phyloP scores from a whole-genome alignment of 495 filamentous ascomycete genomes.

The Terfezia boudieri region DNA sequence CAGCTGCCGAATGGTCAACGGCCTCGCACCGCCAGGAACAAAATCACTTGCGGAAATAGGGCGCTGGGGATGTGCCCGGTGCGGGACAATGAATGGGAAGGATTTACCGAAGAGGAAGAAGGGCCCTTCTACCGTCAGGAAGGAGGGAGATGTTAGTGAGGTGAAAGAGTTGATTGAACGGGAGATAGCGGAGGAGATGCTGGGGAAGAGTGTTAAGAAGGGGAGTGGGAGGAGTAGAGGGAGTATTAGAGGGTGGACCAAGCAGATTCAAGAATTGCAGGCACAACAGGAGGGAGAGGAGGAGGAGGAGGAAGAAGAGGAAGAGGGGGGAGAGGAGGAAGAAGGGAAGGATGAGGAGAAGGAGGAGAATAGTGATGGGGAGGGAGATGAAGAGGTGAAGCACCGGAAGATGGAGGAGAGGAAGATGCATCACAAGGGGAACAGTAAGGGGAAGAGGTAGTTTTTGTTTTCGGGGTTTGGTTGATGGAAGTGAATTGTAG shows the following conservation, averaged over 20 bases:
- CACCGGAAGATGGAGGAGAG: constrained; percentile 12
- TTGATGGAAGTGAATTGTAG: no score
- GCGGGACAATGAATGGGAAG: constrained; percentile 63
- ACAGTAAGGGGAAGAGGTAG: constrained; percentile 1
- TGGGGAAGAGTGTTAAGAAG: constrained; percentile 15
- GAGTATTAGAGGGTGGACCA: constrained; percentile 17
- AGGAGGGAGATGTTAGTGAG: constrained; percentile 10
- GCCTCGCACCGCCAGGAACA: constrained; percentile 78
- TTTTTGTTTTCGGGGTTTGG: no score
- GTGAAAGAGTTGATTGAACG: constrained; percentile 9
- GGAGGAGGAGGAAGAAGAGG: background rate
- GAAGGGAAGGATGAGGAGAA: background rate
- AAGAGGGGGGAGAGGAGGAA: background rate
- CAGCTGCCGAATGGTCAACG: constrained; percentile 74
- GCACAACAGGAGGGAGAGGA: constrained; percentile 24
- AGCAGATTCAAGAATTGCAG: constrained; percentile 15
- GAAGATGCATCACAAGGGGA: constrained; percentile 4
- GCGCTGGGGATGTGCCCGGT: constrained; percentile 70
- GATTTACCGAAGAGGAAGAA: constrained; percentile 47
- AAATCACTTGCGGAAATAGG: constrained; percentile 59
- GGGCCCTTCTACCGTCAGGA: background rate
- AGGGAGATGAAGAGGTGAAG: constrained; percentile 5
- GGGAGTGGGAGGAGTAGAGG: constrained; percentile 13
- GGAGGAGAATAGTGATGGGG: constrained; percentile 4
- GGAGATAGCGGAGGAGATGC: constrained; percentile 25